Evolutionary conservation across 768 basidiomycete species (phyloP).

Genomic region (Mycena capillaripes): DNA sequence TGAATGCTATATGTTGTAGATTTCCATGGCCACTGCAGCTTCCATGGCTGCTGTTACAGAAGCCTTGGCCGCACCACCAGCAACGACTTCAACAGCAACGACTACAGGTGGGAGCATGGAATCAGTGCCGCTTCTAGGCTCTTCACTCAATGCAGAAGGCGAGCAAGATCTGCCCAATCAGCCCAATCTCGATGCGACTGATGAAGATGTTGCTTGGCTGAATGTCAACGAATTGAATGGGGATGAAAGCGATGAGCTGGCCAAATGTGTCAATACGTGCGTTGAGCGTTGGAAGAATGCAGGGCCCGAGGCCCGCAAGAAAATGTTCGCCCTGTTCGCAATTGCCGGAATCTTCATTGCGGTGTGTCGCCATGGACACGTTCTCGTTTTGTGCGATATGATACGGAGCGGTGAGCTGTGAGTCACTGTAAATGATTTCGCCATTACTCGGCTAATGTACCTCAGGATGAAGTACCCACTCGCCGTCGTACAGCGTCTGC

Average conservation of each 20-base stretch:
- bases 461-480: slow-evolving; percentile 48
- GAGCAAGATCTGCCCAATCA: too few species aligned
- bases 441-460: background rate
- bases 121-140: too few species aligned
- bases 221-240: background rate
- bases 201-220: slow-evolving; percentile 8
- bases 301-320: slow-evolving; percentile 30
- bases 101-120: too few species aligned
- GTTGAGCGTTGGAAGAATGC: slow-evolving; percentile 1
- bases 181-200: too few species aligned
- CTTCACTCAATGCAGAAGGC: too few species aligned
- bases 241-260: background rate
- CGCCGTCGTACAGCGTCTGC: slow-evolving; percentile 35
- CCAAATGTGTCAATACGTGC: background rate
- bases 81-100: too few species aligned
- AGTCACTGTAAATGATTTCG: background rate
- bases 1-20: background rate
- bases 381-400: slow-evolving; percentile 45
- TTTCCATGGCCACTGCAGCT: background rate
- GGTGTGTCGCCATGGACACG: slow-evolving; percentile 45
- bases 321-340: slow-evolving; percentile 42
- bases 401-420: slow-evolving; percentile 45
- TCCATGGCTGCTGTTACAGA: background rate
- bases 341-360: slow-evolving; percentile 43
- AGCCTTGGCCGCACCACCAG: too few species aligned